Evolutionary conservation across 257 asterid species (phyloP).

Genomic region (Solanum rostratum): DNA sequence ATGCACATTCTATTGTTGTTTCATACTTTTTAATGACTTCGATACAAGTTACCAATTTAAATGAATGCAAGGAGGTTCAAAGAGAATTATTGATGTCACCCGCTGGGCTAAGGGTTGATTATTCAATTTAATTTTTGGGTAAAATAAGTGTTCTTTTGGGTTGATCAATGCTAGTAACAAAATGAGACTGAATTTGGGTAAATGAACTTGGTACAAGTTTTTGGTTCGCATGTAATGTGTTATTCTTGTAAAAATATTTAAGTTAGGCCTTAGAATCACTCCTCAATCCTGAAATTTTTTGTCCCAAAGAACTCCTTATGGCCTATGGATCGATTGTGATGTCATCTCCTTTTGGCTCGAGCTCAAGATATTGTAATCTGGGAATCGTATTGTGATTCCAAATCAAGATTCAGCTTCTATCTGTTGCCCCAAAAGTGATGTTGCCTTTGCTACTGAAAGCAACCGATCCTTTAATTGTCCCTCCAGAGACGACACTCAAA

Average conservation of each 20-base stretch:
- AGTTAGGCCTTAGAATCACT: background rate
- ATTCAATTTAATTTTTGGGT: too few relatives aligned
- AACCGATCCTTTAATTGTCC: background rate
- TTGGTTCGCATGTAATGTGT: too few relatives aligned
- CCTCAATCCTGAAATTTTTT: background rate
- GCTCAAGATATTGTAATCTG: background rate
- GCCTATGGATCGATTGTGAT: background rate
- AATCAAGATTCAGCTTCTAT: background rate
- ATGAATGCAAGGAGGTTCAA: too few relatives aligned
- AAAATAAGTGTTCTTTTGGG: too few relatives aligned
- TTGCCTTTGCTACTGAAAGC: background rate
- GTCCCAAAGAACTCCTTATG: background rate
- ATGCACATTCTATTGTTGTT: too few relatives aligned
- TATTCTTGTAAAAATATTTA: background rate
- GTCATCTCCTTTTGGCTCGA: background rate
- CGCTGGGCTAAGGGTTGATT: too few relatives aligned
- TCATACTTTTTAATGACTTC: too few relatives aligned
- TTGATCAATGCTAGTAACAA: too few relatives aligned
- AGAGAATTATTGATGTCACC: too few relatives aligned
- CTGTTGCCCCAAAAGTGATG: background rate
- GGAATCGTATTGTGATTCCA: background rate
- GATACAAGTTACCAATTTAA: too few relatives aligned
- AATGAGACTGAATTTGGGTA: too few relatives aligned
- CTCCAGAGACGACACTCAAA: background rate
- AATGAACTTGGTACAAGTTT: too few relatives aligned